Evolutionary conservation across 768 basidiomycete genomes (phyloP).

Genomic region (Boletellus ananiceps): DNA sequence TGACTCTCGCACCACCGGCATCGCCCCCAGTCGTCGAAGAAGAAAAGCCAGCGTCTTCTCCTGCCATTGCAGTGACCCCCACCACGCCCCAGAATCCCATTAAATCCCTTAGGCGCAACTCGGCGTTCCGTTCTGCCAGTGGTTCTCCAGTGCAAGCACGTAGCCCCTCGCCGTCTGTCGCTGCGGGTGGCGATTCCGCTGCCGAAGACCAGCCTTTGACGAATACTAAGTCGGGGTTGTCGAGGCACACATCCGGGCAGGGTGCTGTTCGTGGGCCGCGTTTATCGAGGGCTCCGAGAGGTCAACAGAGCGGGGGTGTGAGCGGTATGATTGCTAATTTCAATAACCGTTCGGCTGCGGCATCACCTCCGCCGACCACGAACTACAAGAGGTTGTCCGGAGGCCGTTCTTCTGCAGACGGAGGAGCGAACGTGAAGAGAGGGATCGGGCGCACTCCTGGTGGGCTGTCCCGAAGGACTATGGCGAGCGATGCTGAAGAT

Average conservation of each 20-base stretch:
- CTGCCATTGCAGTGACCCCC: constrained; percentile 37
- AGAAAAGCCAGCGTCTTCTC: constrained; percentile 23
- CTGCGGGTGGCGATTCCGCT: constrained; percentile 24
- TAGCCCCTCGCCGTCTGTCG: constrained; percentile 40
- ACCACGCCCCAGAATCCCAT: constrained; percentile 53
- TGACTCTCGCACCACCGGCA: constrained; percentile 18
- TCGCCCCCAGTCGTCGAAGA: constrained; percentile 27
- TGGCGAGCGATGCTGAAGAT: constrained; percentile 83
- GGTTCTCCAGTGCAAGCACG: constrained; percentile 35
- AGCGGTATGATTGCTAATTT: constrained; percentile 54
- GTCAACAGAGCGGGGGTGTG: constrained; percentile 41
- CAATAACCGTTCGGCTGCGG: constrained; percentile 43
- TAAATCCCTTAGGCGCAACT: constrained; percentile 34
- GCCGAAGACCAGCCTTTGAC: constrained; percentile 34
- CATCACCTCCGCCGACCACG: constrained; percentile 36
- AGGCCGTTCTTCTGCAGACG: constrained; percentile 12
- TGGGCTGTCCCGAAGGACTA: constrained; percentile 65
- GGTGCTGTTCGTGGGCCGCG: constrained; percentile 46
- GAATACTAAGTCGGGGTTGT: constrained; percentile 32
- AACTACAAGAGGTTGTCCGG: constrained; percentile 46
- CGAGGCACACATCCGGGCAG: constrained; percentile 45
- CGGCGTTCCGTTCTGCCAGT: constrained; percentile 32
- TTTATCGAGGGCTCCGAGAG: constrained; percentile 44
- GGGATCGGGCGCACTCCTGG: constrained; percentile 44
- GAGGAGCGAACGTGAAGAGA: constrained; percentile 26